These are phyloP conservation scores for Phlyctochytrium planicorne DNA, from an alignment of 192 early-diverging fungal genomes.

Conservation along the genomic window DNA sequence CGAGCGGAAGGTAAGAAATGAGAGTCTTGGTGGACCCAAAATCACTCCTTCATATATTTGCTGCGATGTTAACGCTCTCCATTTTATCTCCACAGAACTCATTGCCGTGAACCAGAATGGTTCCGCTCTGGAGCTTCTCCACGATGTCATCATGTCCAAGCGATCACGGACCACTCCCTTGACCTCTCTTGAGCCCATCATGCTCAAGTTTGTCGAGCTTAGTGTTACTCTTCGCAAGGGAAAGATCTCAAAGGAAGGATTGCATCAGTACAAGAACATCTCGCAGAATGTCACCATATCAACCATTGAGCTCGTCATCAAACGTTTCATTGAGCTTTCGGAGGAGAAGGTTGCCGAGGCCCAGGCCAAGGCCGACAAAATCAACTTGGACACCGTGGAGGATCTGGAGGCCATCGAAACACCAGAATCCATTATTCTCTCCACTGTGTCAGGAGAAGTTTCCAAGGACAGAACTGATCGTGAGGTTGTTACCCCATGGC, in stretches of 20 bases:
- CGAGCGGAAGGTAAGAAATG: constrained; percentile 69
- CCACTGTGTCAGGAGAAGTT: constrained; percentile 91
- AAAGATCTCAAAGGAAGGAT: constrained; percentile 90
- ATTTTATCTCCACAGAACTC: constrained; percentile 52
- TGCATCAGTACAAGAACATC: constrained; percentile 98
- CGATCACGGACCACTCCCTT: constrained; percentile 81
- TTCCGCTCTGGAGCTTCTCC: constrained; percentile 81
- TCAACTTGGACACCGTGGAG: constrained; percentile 79
- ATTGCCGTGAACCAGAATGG: constrained; percentile 82
- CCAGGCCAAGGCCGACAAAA: constrained; percentile 86
- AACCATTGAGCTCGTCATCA: constrained; percentile 86
- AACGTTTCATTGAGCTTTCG: constrained; percentile 78
- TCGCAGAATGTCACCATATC: constrained; percentile 91
- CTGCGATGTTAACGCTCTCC: constrained; percentile 2
- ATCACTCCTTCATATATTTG: neutral
- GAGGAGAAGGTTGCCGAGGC: constrained; percentile 88
- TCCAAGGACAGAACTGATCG: constrained; percentile 96
- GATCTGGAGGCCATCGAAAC: constrained; percentile 97
- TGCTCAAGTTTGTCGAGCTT: constrained; percentile 90
- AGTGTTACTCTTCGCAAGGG: constrained; percentile 84
- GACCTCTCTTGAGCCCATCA: constrained; percentile 83
- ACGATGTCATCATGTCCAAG: constrained; percentile 90
- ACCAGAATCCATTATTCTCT: constrained; percentile 94
- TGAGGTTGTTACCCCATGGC: constrained; percentile 97
- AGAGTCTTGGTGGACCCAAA: neutral